Evolutionary conservation across 2,329 filamentous ascomycete genomes (phyloP).

Genomic region (Nothophaeocryptopus gaeumannii): DNA sequence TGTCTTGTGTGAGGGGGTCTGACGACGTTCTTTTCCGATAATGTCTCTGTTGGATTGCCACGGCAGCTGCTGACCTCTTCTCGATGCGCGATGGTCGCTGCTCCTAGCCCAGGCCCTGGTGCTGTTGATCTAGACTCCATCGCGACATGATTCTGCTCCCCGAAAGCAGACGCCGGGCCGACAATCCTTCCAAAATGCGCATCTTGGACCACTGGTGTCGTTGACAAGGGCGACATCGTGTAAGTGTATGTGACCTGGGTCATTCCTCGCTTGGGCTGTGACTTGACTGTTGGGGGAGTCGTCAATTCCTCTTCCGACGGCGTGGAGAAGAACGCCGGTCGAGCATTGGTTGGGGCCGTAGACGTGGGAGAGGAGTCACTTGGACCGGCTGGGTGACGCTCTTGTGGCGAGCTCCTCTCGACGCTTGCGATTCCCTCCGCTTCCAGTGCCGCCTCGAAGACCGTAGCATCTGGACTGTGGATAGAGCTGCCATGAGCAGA

Average conservation of each 20-base stretch:
- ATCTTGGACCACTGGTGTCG: conserved; percentile 31
- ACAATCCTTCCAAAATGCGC: conserved; percentile 30
- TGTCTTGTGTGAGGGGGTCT: conserved; percentile 22
- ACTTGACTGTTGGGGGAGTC: conserved; percentile 9
- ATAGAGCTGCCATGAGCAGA: neutral
- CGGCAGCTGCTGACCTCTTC: neutral
- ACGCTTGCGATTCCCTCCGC: neutral
- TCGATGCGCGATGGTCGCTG: conserved; percentile 18
- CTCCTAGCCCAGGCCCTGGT: conserved; percentile 14
- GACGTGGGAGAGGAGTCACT: neutral
- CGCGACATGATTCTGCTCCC: conserved; percentile 27
- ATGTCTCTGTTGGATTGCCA: neutral
- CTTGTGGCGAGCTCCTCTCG: too few relatives aligned
- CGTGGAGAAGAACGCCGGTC: conserved; percentile 24
- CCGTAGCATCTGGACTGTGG: conserved; percentile 1
- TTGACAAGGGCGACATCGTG: conserved; percentile 28
- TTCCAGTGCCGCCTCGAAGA: neutral
- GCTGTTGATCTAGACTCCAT: conserved; percentile 21
- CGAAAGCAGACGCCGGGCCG: conserved; percentile 26
- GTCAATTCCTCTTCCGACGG: conserved; percentile 28
- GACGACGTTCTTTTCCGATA: conserved; percentile 14
- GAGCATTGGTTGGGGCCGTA: neutral
- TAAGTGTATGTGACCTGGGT: conserved; percentile 24
- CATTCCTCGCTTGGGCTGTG: conserved; percentile 6
- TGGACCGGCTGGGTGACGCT: too few relatives aligned